These are phyloP conservation scores for Takashimella koratensis DNA, from an alignment of 1,284 basidiomycete genomes.

Conservation along the genomic window DNA sequence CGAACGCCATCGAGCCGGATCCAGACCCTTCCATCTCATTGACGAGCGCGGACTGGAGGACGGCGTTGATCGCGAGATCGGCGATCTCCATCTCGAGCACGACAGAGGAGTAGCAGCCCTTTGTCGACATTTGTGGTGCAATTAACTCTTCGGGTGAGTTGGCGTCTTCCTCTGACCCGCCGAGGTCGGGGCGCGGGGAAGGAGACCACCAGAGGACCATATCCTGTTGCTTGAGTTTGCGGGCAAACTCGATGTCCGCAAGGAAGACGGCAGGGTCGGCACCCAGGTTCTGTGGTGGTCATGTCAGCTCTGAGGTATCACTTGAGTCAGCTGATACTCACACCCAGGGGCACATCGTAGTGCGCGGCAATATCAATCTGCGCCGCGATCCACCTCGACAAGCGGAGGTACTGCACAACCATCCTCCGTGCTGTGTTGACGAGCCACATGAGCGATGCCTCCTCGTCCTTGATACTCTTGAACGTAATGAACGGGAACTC, in stretches of 20 bases:
- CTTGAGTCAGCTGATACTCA: constrained; percentile 16
- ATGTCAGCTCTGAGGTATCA: constrained; percentile 13
- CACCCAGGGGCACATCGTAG: constrained; percentile 84
- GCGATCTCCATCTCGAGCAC: constrained; percentile 85
- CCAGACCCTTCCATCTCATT: constrained; percentile 93
- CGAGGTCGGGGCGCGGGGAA: constrained; percentile 83
- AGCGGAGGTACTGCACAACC: constrained; percentile 73
- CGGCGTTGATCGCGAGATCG: constrained; percentile 90
- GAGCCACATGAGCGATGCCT: constrained; percentile 55
- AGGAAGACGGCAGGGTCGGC: constrained; percentile 82
- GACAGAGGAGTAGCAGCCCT: constrained; percentile 89
- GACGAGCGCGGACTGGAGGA: constrained; percentile 88
- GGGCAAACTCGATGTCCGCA: constrained; percentile 87
- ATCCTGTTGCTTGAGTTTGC: constrained; percentile 79
- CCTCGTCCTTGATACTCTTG: constrained; percentile 66
- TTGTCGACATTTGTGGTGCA: constrained; percentile 76
- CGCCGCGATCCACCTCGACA: constrained; percentile 77
- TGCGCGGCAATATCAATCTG: constrained; percentile 79
- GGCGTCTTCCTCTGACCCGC: constrained; percentile 85
- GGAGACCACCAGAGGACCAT: constrained; percentile 97
- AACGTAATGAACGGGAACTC: constrained; percentile 88
- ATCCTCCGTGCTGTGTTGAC: constrained; percentile 59
- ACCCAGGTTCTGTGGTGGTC: constrained; percentile 63
- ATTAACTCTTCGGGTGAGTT: constrained; percentile 72
- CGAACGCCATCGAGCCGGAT: constrained; percentile 87